A percentile compares a stretch with the other conserved stretches of the same genome.
phyloP scores from a whole-genome alignment of 2,329 filamentous ascomycete genomes.

The Diaporthe caulivora region DNA sequence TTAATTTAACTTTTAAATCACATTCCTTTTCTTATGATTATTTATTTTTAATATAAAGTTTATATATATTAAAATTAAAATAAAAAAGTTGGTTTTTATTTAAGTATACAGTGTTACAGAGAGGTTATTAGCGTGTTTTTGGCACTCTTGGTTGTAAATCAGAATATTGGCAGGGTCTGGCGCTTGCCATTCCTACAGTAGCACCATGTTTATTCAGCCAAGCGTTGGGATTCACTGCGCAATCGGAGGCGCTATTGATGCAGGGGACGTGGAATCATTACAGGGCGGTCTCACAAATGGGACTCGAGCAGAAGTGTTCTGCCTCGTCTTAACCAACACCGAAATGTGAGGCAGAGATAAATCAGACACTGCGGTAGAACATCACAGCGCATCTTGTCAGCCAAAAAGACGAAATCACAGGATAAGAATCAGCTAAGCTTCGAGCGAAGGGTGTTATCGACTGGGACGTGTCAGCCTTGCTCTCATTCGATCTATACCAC shows the following conservation, averaged over 20 bases:
- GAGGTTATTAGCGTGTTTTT: too few relatives aligned
- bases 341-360: not conserved
- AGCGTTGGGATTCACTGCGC: not conserved
- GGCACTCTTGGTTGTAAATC: too few relatives aligned
- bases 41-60: too few relatives aligned
- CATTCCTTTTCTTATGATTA: too few relatives aligned
- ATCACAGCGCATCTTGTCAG: not conserved
- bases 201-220: too few relatives aligned
- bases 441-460: not conserved
- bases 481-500: constrained; percentile 13
- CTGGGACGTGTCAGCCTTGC: not conserved
- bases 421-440: not conserved
- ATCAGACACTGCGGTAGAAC: not conserved
- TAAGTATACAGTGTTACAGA: too few relatives aligned
- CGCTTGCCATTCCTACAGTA: too few relatives aligned
- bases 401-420: not conserved
- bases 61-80: too few relatives aligned
- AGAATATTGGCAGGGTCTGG: too few relatives aligned
- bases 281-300: not conserved
- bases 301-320: not conserved
- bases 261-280: not conserved
- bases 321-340: not conserved
- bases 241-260: not conserved
- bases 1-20: too few relatives aligned
- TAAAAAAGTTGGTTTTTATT: too few relatives aligned